Evolutionary conservation across 257 asterid genomes (phyloP).

Genomic region (Solanum sejunctum): DNA sequence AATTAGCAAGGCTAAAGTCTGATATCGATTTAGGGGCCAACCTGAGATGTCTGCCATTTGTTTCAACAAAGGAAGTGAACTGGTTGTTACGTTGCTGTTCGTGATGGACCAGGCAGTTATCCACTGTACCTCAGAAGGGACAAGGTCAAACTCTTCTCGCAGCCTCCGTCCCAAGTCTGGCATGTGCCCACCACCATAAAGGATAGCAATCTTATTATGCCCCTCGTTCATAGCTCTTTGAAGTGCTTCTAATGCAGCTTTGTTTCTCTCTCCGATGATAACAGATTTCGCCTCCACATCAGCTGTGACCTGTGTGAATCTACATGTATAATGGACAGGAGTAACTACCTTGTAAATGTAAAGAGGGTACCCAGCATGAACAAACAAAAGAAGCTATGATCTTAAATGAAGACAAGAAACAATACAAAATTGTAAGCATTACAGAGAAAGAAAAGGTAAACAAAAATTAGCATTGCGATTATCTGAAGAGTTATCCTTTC

Average conservation of each 20-base stretch:
- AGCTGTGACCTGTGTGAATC: conserved; percentile 63
- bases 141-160: conserved; percentile 66
- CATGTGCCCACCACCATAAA: conserved; percentile 98
- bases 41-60: conserved; percentile 45
- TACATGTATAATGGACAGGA: conserved; percentile 3
- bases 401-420: background rate
- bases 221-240: conserved; percentile 51
- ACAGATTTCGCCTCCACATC: conserved; percentile 89
- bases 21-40: conserved; percentile 85
- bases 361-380: background rate
- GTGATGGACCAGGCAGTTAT: conserved; percentile 90
- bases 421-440: background rate
- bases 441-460: background rate
- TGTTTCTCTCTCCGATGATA: conserved; percentile 88
- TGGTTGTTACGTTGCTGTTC: conserved; percentile 23
- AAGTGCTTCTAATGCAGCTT: conserved; percentile 68
- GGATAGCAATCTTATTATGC: conserved; percentile 71
- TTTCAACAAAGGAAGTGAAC: conserved; percentile 53
- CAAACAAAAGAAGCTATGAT: background rate
- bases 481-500: background rate
- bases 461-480: background rate
- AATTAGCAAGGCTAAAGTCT: conserved; percentile 77
- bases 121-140: conserved; percentile 77
- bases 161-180: conserved; percentile 87
- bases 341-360: background rate